Percentiles rank a stretch among this genome's conserved stretches.
Conservation (phyloP, 129 eudicot species). For the Ambrosia artemisiifolia region DNA sequence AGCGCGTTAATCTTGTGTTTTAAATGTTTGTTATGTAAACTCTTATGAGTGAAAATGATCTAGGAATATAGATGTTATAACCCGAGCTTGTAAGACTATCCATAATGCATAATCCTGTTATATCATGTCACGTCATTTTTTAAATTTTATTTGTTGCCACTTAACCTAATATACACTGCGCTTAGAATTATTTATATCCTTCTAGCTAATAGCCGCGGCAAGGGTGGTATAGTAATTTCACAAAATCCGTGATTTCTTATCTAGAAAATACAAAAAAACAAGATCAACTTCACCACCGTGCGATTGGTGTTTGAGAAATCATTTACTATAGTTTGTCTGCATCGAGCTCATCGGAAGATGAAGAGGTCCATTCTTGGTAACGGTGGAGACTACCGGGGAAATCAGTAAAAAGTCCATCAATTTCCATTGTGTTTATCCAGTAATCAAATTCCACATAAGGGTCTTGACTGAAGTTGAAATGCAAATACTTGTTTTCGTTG, state of each 20-base stretch:
- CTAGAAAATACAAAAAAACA: too few relatives aligned
- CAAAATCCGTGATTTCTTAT: not conserved
- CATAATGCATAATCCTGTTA: too few relatives aligned
- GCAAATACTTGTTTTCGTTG: constrained; percentile 66
- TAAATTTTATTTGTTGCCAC: too few relatives aligned
- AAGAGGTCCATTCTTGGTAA: constrained; percentile 70
- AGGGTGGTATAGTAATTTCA: constrained; percentile 20
- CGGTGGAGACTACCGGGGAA: constrained; percentile 78
- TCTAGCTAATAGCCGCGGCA: not conserved
- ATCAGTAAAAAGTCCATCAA: constrained; percentile 83
- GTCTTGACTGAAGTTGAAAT: constrained; percentile 75
- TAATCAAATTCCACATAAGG: constrained; percentile 74
- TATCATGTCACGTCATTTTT: too few relatives aligned
- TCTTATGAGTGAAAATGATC: not conserved
- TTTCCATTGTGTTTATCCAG: constrained; percentile 73
- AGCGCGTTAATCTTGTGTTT: not conserved
- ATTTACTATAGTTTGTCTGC: constrained; percentile 32
- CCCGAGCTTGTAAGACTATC: not conserved
- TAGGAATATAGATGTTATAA: not conserved
- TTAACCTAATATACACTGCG: too few relatives aligned
- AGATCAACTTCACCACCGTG: too few relatives aligned
- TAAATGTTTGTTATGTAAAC: not conserved
- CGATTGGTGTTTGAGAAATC: too few relatives aligned
- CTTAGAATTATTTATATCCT: too few relatives aligned
- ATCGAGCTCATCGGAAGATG: constrained; percentile 31